A percentile compares a stretch with the other conserved stretches of the same genome.
These are phyloP conservation scores for Lachancea nothofagi DNA, from an alignment of 805 yeast species.

Conservation along the genomic window DNA sequence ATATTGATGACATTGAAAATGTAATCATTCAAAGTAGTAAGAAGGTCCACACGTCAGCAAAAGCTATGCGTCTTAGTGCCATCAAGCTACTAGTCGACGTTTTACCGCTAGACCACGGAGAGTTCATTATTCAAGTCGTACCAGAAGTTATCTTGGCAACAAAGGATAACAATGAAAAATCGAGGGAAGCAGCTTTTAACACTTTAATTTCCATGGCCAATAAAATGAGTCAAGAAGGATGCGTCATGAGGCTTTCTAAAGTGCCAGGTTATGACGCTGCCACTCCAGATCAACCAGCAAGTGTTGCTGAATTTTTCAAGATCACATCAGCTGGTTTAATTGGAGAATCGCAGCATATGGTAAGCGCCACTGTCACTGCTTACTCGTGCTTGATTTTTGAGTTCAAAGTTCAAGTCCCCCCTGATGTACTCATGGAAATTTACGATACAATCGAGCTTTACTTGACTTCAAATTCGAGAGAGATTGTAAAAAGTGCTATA, in stretches of 20 bases:
- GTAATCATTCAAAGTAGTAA: slow-evolving; percentile 55
- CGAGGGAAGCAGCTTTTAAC: slow-evolving; percentile 75
- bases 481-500: slow-evolving; percentile 88
- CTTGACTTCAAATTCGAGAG: slow-evolving; percentile 84
- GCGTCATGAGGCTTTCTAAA: slow-evolving; percentile 55
- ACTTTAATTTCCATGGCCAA: slow-evolving; percentile 75
- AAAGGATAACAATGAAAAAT: slow-evolving; percentile 87
- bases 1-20: slow-evolving; percentile 52
- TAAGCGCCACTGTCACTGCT: slow-evolving; percentile 92
- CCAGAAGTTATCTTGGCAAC: slow-evolving; percentile 89
- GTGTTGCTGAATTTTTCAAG: slow-evolving; percentile 77
- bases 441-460: slow-evolving; percentile 84
- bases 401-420: slow-evolving; percentile 60
- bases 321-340: slow-evolving; percentile 96
- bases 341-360: slow-evolving; percentile 91
- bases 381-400: slow-evolving; percentile 82
- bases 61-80: slow-evolving; percentile 73
- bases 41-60: slow-evolving; percentile 62
- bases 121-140: slow-evolving; percentile 72
- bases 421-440: slow-evolving; percentile 62
- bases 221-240: slow-evolving; percentile 63
- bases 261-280: slow-evolving; percentile 62
- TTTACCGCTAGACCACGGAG: slow-evolving; percentile 59
- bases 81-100: slow-evolving; percentile 53
- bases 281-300: slow-evolving; percentile 59